Evolutionary conservation across 371 early-diverging fungal genomes (phyloP).

Genomic region (Mortierella sp.): DNA sequence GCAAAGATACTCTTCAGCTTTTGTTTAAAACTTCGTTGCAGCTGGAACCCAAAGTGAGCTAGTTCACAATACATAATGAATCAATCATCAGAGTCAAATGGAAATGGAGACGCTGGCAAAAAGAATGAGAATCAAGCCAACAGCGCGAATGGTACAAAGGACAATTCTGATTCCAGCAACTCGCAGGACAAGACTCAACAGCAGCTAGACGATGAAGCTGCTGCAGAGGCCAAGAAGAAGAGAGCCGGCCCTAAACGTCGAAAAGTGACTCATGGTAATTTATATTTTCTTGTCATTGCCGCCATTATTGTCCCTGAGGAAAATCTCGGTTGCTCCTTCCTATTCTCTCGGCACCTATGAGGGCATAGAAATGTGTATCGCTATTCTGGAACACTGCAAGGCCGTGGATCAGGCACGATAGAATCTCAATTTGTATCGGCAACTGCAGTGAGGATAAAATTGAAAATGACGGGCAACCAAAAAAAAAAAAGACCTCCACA

Average conservation of each 20-base stretch:
- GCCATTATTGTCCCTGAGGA: too few species aligned
- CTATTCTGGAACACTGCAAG: too few species aligned
- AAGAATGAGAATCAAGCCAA: conserved; percentile 6
- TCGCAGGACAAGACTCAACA: conserved; percentile 39
- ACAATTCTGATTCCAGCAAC: background rate
- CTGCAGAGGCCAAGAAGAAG: conserved; percentile 70
- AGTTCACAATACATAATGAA: conserved; percentile 22
- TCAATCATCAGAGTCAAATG: conserved; percentile 26
- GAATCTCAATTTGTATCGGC: too few species aligned
- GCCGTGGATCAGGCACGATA: too few species aligned
- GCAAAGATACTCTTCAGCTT: too few species aligned
- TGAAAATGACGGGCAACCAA: background rate
- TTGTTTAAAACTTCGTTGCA: too few species aligned
- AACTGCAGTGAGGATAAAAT: too few species aligned
- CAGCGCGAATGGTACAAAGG: background rate
- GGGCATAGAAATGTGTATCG: too few species aligned
- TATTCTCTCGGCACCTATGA: too few species aligned
- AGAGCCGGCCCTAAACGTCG: conserved; percentile 76
- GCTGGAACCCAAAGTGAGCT: too few species aligned
- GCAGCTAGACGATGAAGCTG: conserved; percentile 48
- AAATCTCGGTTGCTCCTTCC: too few species aligned
- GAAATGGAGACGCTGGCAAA: conserved; percentile 6
- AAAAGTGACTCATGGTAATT: conserved; percentile 80
- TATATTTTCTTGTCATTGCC: too few species aligned
- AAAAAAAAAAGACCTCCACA: background rate